A percentile compares a stretch with the other conserved stretches of the same genome.
Evolutionary conservation across 306 rosid genomes (phyloP).

Genomic region (Quercus ilex): DNA sequence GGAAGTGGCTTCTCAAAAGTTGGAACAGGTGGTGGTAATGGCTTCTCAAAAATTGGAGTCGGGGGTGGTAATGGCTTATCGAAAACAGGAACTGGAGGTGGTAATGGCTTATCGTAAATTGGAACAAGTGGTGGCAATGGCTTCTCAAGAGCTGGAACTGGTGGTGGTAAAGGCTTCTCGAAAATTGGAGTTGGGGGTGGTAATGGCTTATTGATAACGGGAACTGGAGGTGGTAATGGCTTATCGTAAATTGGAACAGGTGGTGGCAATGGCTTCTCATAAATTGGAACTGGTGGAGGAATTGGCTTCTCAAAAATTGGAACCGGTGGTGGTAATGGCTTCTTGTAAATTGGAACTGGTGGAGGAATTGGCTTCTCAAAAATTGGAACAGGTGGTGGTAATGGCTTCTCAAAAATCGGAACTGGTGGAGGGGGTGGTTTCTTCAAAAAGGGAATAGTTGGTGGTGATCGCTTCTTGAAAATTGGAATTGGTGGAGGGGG

Average conservation of each 20-base stretch:
- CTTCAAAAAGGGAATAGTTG: not conserved
- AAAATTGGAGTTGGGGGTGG: too few relatives aligned
- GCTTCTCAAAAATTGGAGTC: not conserved
- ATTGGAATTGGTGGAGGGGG: not conserved
- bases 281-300: not conserved
- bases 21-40: not conserved
- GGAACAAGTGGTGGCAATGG: not conserved
- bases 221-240: too few relatives aligned
- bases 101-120: not conserved
- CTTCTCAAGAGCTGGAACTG: not conserved
- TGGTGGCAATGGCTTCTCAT: too few relatives aligned
- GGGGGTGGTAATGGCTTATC: conserved; percentile 20
- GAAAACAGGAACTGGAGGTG: not conserved
- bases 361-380: not conserved
- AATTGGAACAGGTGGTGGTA: too few relatives aligned
- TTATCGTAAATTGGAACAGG: too few relatives aligned
- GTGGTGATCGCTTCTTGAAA: conserved; percentile 20
- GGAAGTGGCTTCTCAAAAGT: too few relatives aligned
- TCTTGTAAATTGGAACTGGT: not conserved
- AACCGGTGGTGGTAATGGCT: not conserved
- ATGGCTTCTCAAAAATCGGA: too few relatives aligned
- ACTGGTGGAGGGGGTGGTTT: not conserved
- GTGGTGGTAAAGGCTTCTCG: not conserved
- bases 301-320: not conserved
- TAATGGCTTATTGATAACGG: too few relatives aligned